Evolutionary conservation across 768 basidiomycete genomes (phyloP).

Genomic region (Lactifluus echinatus): DNA sequence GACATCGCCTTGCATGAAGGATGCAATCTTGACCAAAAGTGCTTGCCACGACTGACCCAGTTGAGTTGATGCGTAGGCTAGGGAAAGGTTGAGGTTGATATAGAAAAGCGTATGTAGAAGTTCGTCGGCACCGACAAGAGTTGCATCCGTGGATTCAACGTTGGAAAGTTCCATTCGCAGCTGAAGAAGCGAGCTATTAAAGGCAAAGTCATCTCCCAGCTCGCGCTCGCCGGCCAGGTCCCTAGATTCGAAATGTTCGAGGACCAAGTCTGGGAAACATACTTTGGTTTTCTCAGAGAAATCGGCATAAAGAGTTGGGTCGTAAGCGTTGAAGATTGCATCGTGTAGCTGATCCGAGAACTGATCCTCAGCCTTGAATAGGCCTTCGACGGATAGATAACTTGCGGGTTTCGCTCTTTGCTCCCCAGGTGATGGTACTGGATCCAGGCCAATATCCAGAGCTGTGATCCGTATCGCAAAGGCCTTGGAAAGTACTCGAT

Average conservation of each 20-base stretch:
- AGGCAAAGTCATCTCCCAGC: constrained; percentile 74
- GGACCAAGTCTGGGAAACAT: constrained; percentile 49
- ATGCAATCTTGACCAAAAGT: constrained; percentile 53
- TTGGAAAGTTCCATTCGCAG: constrained; percentile 50
- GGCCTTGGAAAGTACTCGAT: constrained; percentile 63
- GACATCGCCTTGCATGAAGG: constrained; percentile 56
- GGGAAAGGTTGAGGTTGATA: constrained; percentile 82
- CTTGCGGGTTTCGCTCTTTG: constrained; percentile 46
- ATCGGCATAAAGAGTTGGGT: constrained; percentile 61
- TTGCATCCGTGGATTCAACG: constrained; percentile 29
- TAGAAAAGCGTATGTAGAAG: constrained; percentile 54
- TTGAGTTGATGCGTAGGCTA: constrained; percentile 68
- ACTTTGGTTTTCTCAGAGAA: constrained; percentile 41
- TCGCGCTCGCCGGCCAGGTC: constrained; percentile 60
- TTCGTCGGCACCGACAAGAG: constrained; percentile 36
- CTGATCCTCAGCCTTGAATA: constrained; percentile 54
- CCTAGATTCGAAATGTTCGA: constrained; percentile 57
- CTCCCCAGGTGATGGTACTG: constrained; percentile 27
- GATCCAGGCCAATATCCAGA: constrained; percentile 61
- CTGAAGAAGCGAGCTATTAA: constrained; percentile 51
- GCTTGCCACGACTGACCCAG: constrained; percentile 73
- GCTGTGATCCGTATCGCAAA: constrained; percentile 67
- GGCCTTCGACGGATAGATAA: constrained; percentile 45
- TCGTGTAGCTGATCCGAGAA: constrained; percentile 59
- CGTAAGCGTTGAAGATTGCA: constrained; percentile 62